phyloP scores from a whole-genome alignment of 441 rosid species.

The Adansonia gregorii region DNA sequence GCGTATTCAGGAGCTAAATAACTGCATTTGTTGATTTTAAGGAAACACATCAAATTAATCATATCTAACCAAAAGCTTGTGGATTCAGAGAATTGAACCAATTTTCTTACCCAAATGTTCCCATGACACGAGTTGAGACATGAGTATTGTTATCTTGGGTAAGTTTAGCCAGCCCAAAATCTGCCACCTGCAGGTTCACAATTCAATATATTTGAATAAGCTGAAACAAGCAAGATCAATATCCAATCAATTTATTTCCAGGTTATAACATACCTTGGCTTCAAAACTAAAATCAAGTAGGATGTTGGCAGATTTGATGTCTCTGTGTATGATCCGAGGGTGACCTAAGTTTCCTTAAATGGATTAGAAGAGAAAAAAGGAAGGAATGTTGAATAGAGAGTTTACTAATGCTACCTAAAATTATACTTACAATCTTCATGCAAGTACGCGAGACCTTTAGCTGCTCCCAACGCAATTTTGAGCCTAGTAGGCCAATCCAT shows the following conservation, averaged over 20 bases:
- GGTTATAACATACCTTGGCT: slow-evolving; percentile 53
- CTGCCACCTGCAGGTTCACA: slow-evolving; percentile 60
- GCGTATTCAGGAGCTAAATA: slow-evolving; percentile 98
- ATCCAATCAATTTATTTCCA: not conserved
- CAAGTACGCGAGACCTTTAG: slow-evolving; percentile 88
- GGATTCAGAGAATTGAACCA: not conserved
- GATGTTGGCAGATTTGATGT: slow-evolving; percentile 83
- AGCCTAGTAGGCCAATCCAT: slow-evolving; percentile 70
- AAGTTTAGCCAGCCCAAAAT: slow-evolving; percentile 87
- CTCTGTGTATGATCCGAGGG: slow-evolving; percentile 84
- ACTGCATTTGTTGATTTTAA: slow-evolving; percentile 39
- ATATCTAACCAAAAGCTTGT: not conserved
- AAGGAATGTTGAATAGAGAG: not conserved
- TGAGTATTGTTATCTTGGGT: slow-evolving; percentile 69
- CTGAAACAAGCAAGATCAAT: not conserved
- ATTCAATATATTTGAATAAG: not conserved
- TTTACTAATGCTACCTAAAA: not conserved
- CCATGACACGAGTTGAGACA: slow-evolving; percentile 94
- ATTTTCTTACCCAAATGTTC: slow-evolving; percentile 81
- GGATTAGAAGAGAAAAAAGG: not conserved
- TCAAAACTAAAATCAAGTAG: slow-evolving; percentile 69
- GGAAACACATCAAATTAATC: slow-evolving; percentile 1
- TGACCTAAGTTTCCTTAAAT: slow-evolving; percentile 50
- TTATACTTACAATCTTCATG: slow-evolving; percentile 81
- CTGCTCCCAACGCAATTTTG: slow-evolving; percentile 79